Percentiles rank a stretch among this genome's conserved stretches.
Evolutionary conservation across 441 rosid genomes (phyloP).

Genomic region (Aleurites moluccanus): DNA sequence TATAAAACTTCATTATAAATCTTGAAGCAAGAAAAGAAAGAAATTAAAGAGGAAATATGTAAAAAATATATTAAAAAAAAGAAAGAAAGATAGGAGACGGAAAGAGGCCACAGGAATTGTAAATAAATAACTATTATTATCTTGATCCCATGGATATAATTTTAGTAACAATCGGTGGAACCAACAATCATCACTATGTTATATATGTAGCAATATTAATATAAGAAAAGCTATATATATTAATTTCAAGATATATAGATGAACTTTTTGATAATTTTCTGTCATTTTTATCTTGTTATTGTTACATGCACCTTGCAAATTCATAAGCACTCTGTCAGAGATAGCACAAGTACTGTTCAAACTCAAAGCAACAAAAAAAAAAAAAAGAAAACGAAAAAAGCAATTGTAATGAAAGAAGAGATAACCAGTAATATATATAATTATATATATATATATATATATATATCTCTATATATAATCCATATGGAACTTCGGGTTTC

Average conservation of each 20-base stretch:
- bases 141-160: conserved; percentile 4
- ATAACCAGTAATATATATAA: neutral
- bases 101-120: conserved; percentile 1
- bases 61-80: neutral
- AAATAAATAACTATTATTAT: neutral
- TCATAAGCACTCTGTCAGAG: conserved; percentile 19
- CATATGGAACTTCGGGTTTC: conserved; percentile 14
- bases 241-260: conserved; percentile 15
- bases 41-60: neutral
- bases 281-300: conserved; percentile 24
- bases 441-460: no score
- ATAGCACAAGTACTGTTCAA: conserved; percentile 28
- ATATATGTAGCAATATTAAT: neutral
- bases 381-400: conserved; percentile 21
- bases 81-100: neutral
- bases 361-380: conserved; percentile 27
- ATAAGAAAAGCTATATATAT: neutral
- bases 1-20: neutral
- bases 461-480: neutral
- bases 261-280: conserved; percentile 15
- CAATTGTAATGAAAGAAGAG: conserved; percentile 17
- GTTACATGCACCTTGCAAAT: conserved; percentile 32
- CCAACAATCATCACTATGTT: neutral
- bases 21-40: neutral
- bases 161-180: conserved; percentile 16